Base-by-base conservation (phyloP, 2,329 filamentous ascomycete genomes). In the Colletotrichum destructivum region DNA sequence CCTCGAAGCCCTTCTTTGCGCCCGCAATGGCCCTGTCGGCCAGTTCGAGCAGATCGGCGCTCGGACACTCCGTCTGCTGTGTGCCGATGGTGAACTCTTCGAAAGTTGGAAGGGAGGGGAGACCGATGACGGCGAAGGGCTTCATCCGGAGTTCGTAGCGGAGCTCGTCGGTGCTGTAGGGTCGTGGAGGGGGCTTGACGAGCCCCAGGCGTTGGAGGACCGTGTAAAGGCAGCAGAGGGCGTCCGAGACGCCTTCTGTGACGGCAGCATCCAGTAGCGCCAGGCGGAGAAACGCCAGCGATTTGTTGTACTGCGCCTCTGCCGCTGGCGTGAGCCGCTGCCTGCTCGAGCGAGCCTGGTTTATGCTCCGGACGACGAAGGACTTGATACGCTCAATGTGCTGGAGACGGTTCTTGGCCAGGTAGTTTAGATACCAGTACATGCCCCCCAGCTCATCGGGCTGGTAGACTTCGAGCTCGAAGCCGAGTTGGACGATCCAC, bases 381-480 rank as follows among this genome's bases (percentile, higher is more conserved):
- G 88, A 86, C 75, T 91, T 89, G 76, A 96, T 94, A 64, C 93
- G 89, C 75, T 94, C 91, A 31, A 93, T 83, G 77, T 98, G 90
- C 78, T 90, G 87, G 56, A 90, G 82, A 73, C 92, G 86, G 66
- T 92, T 89, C 78, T 91, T 88, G 77, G 93, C 85, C 71, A 97
- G 84, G 83, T 94, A 89, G 75, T 93, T 89, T 74, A 98, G 84
- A 80, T 98, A 95, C 91, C 93, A 96, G 81, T 98, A 98, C 93
- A 98, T 97, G 31, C 90, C 91, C 0, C 91, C 89, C 12, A 96
- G 86, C 80, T 99, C 96, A 79, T 97, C 93, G 0, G 91, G 88
- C 64, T 96, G 91, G 81, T 98, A 98, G 12, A 98, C 89, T 54
- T 96, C 92, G 15, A 98, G 91, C 81, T 99, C 96, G 80, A 99